Base-by-base conservation (phyloP, 2,329 filamentous ascomycete species). In the Graphium sp. region DNA sequence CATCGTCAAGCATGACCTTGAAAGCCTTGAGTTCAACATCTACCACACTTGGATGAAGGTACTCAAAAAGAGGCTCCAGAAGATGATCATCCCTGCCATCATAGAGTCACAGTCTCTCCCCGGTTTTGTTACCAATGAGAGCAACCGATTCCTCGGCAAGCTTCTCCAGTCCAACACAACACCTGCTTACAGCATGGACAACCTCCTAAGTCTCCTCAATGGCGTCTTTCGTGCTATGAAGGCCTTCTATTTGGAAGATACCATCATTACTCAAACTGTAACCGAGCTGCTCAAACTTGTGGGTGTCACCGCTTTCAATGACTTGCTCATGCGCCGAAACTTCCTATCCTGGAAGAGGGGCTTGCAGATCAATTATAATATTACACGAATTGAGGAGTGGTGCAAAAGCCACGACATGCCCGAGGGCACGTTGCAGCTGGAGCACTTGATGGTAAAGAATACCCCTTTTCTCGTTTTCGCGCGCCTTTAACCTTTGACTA, bases 1-100 rank as follows among this genome's bases (percentile, higher is more conserved):
- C 55, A 95, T 98, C 50, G 89, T 98, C 49, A 98, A 98, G 66
- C 89, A 98, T 50, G 89, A 98, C 50, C 63, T 98, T 29, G 89
- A 98, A 60, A 93, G 82, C 54, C 65, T 98, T 37, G 89, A 98
- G 57, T 98, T 98, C 64, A 98, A 98, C 62, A 98, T 98, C 44
- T 98, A 98, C 56, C 89, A 98, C 57, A 98, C 89, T 16, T 98
- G 89, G 89, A 98, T 98, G 89, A 98, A 98, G 66, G 82, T 94
- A 32, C 61, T 98, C 46, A 98, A 98, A 70, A 94, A 94, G 73
- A 93, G 92, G 60, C 67, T 98, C 37, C 83, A 91, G 45, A 95
- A 95, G 69, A 98, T 98, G 89, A 91, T 98, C 46, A 92, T 98
- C 30, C 89, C 89, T 2, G 89, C 89, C 32, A 98, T 98, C 50